Evolutionary conservation across 1,284 basidiomycete species (phyloP), one percentile per base, ranked within the genome.

Genomic region (Gomphus bonarii): DNA sequence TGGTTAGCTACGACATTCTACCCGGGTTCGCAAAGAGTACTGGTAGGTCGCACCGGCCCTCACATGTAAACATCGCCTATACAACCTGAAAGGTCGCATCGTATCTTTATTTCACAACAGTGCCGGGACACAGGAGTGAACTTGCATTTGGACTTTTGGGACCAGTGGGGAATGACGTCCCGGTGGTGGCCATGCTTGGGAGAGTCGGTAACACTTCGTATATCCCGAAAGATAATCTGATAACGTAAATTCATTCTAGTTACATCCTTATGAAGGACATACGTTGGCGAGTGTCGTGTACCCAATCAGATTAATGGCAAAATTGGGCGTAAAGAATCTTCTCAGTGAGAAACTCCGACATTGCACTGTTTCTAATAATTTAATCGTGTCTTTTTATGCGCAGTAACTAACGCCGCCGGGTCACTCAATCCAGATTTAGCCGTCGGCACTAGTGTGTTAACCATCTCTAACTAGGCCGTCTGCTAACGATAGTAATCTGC

Each of bases 361-460:
- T 18, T 38, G 54, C 35, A 40, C 30, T 61, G 35, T n/a, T 44
- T 57, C 40, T 60, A 8, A 43, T 3, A 7, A n/a, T n/a, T 7
- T 10, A 6, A 46, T 43, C 54, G 47, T 35, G 49, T 53, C 9
- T 35, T 35, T 50, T 28, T 20, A 50, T 30, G 11, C 48, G 20
- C n/a, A 91, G 89, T 93, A 48, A 93, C 90, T 25, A 93, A 93
- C 65, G 91, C 91, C 10, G 80, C 89, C 20, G 91, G 90, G 22
- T 84, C 82, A 7, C 73, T 93, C 22, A 88, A 87, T 65, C 81
- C 84, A 8, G 63, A 72, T 3, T 78, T 89, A 59, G 72, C 81
- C 11, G 84, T 90, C n/a, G 91, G 91, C 63, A 91, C 88, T 6
- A 87, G 88, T 89, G 65, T 59, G 83, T 73, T 25, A 28, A 33